Evolutionary conservation across 2,329 filamentous ascomycete genomes (phyloP), one percentile per base, ranked within the genome.

Genomic region (Thelonectria olida): DNA sequence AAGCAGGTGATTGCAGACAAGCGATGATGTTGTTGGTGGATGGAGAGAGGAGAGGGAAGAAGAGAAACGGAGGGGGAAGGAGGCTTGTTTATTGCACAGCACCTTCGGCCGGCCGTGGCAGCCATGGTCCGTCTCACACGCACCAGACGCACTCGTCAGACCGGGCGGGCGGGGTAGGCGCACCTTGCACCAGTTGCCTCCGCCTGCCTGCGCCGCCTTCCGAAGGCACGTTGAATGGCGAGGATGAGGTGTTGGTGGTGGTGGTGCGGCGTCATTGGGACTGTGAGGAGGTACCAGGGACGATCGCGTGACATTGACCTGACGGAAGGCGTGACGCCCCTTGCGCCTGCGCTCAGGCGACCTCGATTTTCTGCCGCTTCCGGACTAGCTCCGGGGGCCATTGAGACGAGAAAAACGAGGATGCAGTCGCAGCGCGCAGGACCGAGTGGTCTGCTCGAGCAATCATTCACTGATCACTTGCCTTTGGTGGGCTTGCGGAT

Each of bases 141-240:
- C 31, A 34, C 31, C 31, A 34, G 12, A 69, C 71, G 73, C 72
- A 76, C 75, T 78, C 74, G 76, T 78, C 76, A 78, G 76, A 78
- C 73, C 75, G 78, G 78, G 78, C 78, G 78, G 78, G 78, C 78
- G 78, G 79, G 79, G 79, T 80, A 80, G 75, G 67, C 67, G 65
- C 59, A 61, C 53, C 60, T 36, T 65, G 63, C 49, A 54, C 44
- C 58, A 31, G 4, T 31, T 62, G 52, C 62, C 41, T 53, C 36
- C 38, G 64, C 66, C 67, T 42, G 8, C 58, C 39, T 49, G 41
- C 52, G 64, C 67, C 67, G 68, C 59, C 52, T 56, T 63, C 67
- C 42, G 56, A 57, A 34, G 31, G 31, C 7, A 34, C 13, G 31
- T n/a, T n/a, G n/a, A 13, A 15, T 15, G 10, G 44, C 42, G 19